Conservation (phyloP, 441 rosid genomes). For the Iberis amara region DNA sequence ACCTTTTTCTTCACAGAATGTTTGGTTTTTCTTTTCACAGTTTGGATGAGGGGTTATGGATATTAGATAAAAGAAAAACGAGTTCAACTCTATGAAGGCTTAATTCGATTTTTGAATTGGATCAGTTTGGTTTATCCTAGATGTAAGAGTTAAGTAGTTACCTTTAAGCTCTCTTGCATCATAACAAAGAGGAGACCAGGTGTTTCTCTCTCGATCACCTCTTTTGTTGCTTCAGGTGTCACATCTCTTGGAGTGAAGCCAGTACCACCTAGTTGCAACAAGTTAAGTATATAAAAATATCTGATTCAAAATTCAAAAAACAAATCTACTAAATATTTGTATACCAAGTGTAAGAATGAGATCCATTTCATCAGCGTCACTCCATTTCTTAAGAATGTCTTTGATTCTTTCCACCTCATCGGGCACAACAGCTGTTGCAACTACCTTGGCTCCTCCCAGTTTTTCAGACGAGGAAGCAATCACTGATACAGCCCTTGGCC, state of each 20-base stretch:
- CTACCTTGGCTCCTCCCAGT: constrained; percentile 82
- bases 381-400: constrained; percentile 65
- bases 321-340: constrained; percentile 8
- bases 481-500: constrained; percentile 76
- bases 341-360: constrained; percentile 87
- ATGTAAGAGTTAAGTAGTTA: constrained; percentile 18
- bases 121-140: background rate
- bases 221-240: constrained; percentile 95
- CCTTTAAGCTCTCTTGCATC: constrained; percentile 98
- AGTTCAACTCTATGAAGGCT: background rate
- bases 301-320: constrained; percentile 6
- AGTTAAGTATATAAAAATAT: constrained; percentile 6
- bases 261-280: constrained; percentile 64
- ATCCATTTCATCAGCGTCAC: constrained; percentile 69
- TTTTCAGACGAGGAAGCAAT: constrained; percentile 72
- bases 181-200: constrained; percentile 85
- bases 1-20: too few species aligned
- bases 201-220: constrained; percentile 76
- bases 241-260: constrained; percentile 94
- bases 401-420: constrained; percentile 73
- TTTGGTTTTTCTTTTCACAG: too few species aligned
- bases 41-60: too few species aligned
- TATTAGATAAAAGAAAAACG: too few species aligned
- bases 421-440: constrained; percentile 62
- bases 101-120: background rate